phyloP scores from a whole-genome alignment of 148 eudicot genomes.

The Heliosperma pusillum region DNA sequence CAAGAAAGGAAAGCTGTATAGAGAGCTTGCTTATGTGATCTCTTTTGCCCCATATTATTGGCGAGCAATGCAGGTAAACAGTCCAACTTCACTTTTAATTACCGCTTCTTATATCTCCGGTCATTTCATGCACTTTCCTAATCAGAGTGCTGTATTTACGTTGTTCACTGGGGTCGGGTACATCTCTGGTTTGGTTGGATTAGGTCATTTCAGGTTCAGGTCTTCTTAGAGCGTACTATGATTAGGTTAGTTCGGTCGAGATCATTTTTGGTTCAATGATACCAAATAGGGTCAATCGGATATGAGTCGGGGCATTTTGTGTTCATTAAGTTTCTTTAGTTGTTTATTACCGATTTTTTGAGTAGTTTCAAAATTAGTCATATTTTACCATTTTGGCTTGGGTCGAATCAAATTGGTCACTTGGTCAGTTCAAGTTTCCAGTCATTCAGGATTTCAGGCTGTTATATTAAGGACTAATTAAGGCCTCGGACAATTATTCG shows the following conservation, averaged over 20 bases:
- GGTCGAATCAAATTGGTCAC: background rate
- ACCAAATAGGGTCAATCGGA: background rate
- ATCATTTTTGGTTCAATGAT: background rate
- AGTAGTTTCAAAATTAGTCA: background rate
- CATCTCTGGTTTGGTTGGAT: background rate
- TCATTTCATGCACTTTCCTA: background rate
- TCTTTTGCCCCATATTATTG: constrained; percentile 95
- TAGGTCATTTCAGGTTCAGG: background rate
- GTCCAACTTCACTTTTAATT: background rate
- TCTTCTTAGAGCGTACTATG: background rate
- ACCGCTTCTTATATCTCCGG: background rate
- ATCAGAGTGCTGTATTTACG: background rate
- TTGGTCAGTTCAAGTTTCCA: background rate
- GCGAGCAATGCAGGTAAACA: constrained; percentile 96
- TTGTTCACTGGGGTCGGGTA: too few species aligned
- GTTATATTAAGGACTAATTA: background rate
- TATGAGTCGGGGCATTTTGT: background rate
- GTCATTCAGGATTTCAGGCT: background rate
- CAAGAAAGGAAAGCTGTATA: constrained; percentile 62
- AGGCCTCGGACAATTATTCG: background rate
- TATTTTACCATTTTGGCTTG: background rate
- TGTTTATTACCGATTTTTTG: background rate
- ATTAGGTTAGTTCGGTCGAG: background rate
- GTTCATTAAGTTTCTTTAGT: too few species aligned
- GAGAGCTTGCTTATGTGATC: constrained; percentile 78